phyloP scores from a whole-genome alignment of 116 monocot species.

The Dioscorea cayenensis region DNA sequence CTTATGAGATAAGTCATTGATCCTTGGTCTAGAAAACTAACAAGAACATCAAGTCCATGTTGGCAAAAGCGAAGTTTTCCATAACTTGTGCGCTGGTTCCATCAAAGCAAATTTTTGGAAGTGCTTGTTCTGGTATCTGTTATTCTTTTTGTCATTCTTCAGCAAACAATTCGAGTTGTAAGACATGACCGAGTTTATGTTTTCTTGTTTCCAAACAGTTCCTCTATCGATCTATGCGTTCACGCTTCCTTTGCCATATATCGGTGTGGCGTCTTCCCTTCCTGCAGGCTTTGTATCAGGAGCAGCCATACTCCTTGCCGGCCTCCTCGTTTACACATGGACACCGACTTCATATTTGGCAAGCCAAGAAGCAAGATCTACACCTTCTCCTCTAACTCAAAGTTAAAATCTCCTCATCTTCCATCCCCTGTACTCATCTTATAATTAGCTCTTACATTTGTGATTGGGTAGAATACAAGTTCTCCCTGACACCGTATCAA shows the following conservation, averaged over 20 bases:
- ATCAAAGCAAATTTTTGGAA: no score
- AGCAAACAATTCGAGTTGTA: background rate
- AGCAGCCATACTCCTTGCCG: slow-evolving; percentile 55
- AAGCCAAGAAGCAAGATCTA: background rate
- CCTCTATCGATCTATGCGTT: slow-evolving; percentile 93
- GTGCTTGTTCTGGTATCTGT: no score
- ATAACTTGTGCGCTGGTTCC: no score
- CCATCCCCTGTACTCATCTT: background rate
- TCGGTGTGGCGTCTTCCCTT: slow-evolving; percentile 61
- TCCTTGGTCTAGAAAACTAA: no score
- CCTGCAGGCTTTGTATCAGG: slow-evolving; percentile 71
- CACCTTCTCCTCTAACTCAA: background rate
- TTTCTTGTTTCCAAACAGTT: slow-evolving; percentile 37
- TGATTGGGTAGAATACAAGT: slow-evolving; percentile 16
- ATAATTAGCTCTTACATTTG: background rate
- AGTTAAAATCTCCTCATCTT: background rate
- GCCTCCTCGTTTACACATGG: slow-evolving; percentile 72
- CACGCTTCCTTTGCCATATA: slow-evolving; percentile 89
- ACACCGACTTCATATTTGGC: slow-evolving; percentile 13
- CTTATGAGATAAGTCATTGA: no score
- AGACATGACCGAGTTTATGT: background rate
- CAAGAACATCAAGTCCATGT: no score
- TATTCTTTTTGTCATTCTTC: no score
- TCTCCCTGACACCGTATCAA: slow-evolving; percentile 1
- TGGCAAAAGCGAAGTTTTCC: no score